phyloP scores from a whole-genome alignment of 2,329 filamentous ascomycete species.

The Annulohypoxylon truncatum region DNA sequence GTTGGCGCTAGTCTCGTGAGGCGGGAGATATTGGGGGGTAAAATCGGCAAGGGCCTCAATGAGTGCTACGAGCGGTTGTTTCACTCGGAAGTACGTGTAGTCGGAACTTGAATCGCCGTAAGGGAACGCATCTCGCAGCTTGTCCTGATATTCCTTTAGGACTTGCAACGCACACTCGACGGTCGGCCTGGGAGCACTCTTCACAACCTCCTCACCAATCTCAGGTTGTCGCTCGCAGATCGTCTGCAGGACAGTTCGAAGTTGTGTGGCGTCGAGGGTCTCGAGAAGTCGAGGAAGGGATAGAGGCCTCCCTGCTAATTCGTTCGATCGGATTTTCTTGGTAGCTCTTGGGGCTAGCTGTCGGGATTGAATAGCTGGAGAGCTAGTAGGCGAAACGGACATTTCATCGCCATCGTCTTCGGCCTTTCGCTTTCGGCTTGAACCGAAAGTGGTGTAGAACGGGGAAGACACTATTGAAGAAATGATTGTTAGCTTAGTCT shows the following conservation, averaged over 20 bases:
- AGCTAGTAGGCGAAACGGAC: slow-evolving; percentile 87
- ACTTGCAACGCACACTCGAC: slow-evolving; percentile 84
- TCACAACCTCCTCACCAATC: slow-evolving; percentile 85
- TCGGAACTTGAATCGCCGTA: slow-evolving; percentile 88
- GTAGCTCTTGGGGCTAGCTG: slow-evolving; percentile 71
- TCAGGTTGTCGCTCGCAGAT: slow-evolving; percentile 91
- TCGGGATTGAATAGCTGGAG: slow-evolving; percentile 78
- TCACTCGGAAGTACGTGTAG: slow-evolving; percentile 94
- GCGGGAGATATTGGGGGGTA: slow-evolving; percentile 94
- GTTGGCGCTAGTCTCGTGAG: slow-evolving; percentile 85
- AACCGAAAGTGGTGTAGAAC: slow-evolving; percentile 65
- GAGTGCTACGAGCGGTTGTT: slow-evolving; percentile 80
- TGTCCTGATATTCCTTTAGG: slow-evolving; percentile 82
- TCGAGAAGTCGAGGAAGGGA: slow-evolving; percentile 82
- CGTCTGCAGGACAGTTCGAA: slow-evolving; percentile 86
- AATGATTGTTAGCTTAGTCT: slow-evolving; percentile 19
- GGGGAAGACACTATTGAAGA: slow-evolving; percentile 58
- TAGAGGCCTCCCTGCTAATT: slow-evolving; percentile 70
- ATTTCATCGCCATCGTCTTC: slow-evolving; percentile 87
- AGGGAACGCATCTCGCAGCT: slow-evolving; percentile 82
- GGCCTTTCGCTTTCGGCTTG: slow-evolving; percentile 84
- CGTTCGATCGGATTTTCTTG: slow-evolving; percentile 73
- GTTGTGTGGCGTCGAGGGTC: slow-evolving; percentile 86
- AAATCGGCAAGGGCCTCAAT: slow-evolving; percentile 93
- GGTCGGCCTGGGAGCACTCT: slow-evolving; percentile 86